A percentile compares a stretch with the other conserved stretches of the same genome.
Evolutionary conservation across 2,329 filamentous ascomycete genomes (phyloP).

Genomic region (Emericellopsis atlantica): DNA sequence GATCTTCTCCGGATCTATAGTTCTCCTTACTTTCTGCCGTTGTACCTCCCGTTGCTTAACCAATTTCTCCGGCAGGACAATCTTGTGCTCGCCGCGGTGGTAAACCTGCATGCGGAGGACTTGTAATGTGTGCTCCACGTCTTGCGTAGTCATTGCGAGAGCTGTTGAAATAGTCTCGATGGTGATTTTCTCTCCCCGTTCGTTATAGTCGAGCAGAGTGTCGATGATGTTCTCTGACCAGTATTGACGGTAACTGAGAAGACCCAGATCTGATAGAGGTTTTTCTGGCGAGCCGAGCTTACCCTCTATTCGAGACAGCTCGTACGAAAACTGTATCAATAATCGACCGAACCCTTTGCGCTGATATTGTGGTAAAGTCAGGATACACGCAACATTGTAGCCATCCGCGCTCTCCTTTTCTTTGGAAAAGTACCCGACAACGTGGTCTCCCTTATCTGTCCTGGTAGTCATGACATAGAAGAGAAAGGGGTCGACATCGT

Average conservation of each 20-base stretch:
- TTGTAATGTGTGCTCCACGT: conserved; percentile 90
- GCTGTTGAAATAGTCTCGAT: conserved; percentile 72
- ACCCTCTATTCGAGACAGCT: conserved; percentile 86
- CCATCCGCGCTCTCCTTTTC: conserved; percentile 95
- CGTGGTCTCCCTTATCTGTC: conserved; percentile 80
- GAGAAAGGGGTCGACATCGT: conserved; percentile 97
- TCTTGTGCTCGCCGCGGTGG: conserved; percentile 91
- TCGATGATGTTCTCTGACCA: conserved; percentile 95
- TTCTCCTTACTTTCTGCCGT: conserved; percentile 62
- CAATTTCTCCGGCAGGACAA: conserved; percentile 78
- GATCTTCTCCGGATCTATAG: conserved; percentile 66
- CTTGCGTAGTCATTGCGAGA: conserved; percentile 92
- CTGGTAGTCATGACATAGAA: conserved; percentile 96
- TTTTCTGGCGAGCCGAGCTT: conserved; percentile 96
- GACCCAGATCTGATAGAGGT: conserved; percentile 82
- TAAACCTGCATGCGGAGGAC: conserved; percentile 93
- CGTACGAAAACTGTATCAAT: conserved; percentile 94
- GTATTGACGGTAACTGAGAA: conserved; percentile 91
- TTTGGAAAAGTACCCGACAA: conserved; percentile 99
- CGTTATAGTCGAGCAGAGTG: conserved; percentile 61
- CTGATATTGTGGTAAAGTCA: conserved; percentile 93
- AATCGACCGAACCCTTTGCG: conserved; percentile 86
- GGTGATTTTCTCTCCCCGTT: conserved; percentile 58
- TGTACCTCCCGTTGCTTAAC: conserved; percentile 70
- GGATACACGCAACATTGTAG: conserved; percentile 96